Percentiles rank a stretch among this genome's conserved stretches.
Conservation (phyloP, 495 filamentous ascomycete genomes). For the Xylaria longipes region DNA sequence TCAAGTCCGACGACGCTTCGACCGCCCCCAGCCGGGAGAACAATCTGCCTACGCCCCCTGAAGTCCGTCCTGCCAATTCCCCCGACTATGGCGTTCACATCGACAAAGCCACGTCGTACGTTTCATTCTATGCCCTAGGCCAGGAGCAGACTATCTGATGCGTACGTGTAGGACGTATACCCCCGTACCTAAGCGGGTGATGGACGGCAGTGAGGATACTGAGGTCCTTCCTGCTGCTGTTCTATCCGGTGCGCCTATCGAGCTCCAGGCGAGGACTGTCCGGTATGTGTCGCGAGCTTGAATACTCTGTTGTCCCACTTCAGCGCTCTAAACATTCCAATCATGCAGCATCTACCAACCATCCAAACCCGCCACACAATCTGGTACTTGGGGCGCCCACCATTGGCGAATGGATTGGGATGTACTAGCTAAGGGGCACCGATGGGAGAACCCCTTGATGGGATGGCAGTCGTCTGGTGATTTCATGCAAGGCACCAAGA, state of each 20-base stretch:
- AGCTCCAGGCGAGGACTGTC: constrained; percentile 91
- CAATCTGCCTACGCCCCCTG: constrained; percentile 37
- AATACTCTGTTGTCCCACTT: not conserved
- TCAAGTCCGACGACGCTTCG: constrained; percentile 48
- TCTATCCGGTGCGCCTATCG: constrained; percentile 89
- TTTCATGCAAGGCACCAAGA: constrained; percentile 85
- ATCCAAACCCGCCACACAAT: constrained; percentile 91
- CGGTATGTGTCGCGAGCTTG: constrained; percentile 61
- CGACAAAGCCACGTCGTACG: constrained; percentile 83
- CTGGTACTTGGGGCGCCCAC: constrained; percentile 78
- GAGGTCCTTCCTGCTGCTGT: constrained; percentile 78
- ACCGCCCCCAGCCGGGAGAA: constrained; percentile 34
- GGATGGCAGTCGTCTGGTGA: constrained; percentile 98
- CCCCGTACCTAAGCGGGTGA: constrained; percentile 83
- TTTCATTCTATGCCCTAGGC: not conserved
- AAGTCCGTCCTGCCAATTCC: constrained; percentile 60
- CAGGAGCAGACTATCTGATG: not conserved
- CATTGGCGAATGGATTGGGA: constrained; percentile 99
- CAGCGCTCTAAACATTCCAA: constrained; percentile 28
- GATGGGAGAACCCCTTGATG: constrained; percentile 98
- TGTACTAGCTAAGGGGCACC: constrained; percentile 79
- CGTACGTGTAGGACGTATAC: constrained; percentile 72
- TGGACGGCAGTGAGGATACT: constrained; percentile 88
- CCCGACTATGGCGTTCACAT: constrained; percentile 80
- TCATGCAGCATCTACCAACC: constrained; percentile 82